A percentile compares a stretch with the other conserved stretches of the same genome.
Evolutionary conservation across 2,329 filamentous ascomycete genomes (phyloP).

Genomic region (Endothia cerciana): DNA sequence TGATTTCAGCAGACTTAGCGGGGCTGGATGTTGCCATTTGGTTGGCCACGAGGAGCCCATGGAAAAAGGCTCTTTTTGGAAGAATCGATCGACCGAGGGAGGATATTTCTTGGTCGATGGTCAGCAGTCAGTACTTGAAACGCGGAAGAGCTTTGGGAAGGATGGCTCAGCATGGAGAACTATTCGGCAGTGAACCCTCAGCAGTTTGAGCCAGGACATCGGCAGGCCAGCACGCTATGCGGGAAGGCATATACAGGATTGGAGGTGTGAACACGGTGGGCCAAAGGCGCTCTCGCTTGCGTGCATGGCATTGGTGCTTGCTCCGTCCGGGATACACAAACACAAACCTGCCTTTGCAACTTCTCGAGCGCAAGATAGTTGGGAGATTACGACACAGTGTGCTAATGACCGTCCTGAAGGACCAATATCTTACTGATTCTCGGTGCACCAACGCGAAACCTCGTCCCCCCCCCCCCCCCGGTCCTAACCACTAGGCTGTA

Average conservation of each 20-base stretch:
- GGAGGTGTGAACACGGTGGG: not conserved
- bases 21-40: not conserved
- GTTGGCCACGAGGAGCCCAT: conserved; percentile 13
- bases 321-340: not conserved
- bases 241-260: not conserved
- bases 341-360: no score
- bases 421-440: not conserved
- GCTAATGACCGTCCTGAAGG: not conserved
- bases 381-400: not conserved
- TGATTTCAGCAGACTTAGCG: not conserved
- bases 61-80: conserved; percentile 8
- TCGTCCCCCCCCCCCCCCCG: no score
- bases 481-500: not conserved
- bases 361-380: no score
- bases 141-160: not conserved
- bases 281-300: not conserved
- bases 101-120: not conserved
- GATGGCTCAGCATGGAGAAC: not conserved
- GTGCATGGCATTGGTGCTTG: not conserved
- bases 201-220: not conserved
- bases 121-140: not conserved
- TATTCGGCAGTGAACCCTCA: not conserved
- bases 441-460: not conserved
- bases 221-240: not conserved
- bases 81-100: not conserved